Percentiles rank a stretch among this genome's conserved stretches.
Conservation (phyloP, 2,329 filamentous ascomycete genomes). For the Trematosphaeria pertusa region DNA sequence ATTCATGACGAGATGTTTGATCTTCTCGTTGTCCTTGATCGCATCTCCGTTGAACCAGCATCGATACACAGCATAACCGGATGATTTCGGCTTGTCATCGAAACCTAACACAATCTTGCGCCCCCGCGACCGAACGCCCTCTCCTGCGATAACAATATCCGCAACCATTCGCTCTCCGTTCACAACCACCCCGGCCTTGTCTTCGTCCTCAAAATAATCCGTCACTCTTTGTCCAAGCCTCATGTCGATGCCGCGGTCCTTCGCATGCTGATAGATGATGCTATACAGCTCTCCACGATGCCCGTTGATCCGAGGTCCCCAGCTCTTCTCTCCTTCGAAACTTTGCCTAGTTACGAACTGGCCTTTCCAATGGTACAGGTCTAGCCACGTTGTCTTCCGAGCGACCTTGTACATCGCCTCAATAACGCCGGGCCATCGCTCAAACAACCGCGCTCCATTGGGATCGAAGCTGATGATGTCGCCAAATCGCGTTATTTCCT, state of each 20-base stretch:
- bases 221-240: conserved; percentile 58
- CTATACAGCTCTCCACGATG: conserved; percentile 67
- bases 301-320: conserved; percentile 65
- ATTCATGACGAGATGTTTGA: conserved; percentile 42
- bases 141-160: conserved; percentile 60
- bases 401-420: conserved; percentile 58
- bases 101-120: conserved; percentile 61
- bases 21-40: conserved; percentile 31
- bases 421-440: conserved; percentile 57
- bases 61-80: conserved; percentile 61
- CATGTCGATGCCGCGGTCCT: conserved; percentile 61
- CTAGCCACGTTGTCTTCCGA: conserved; percentile 63
- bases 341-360: conserved; percentile 67
- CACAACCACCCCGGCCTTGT: conserved; percentile 59
- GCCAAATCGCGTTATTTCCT: conserved; percentile 63
- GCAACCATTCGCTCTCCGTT: conserved; percentile 54
- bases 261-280: conserved; percentile 64
- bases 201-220: conserved; percentile 63
- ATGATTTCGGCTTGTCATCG: conserved; percentile 59
- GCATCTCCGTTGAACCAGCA: conserved; percentile 49
- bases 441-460: conserved; percentile 66
- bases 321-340: conserved; percentile 42
- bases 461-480: conserved; percentile 69
- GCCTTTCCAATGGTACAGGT: conserved; percentile 66
- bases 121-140: conserved; percentile 61